Conservation (phyloP, 2,329 filamentous ascomycete genomes). For the Drechslerella dactyloides region DNA sequence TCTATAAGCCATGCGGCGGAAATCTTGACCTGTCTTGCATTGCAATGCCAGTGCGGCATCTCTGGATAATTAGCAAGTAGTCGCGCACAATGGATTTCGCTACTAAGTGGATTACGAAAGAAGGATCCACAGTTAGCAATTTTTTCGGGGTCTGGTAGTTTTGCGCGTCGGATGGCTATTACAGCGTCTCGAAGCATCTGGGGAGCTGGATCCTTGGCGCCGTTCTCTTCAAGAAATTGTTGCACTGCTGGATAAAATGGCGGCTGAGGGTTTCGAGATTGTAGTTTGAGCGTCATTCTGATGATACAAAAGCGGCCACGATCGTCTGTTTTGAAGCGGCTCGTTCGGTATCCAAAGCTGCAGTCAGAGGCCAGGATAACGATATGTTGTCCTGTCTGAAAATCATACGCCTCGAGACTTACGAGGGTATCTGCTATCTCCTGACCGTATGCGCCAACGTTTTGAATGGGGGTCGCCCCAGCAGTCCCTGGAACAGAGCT, state of each 20-base stretch:
- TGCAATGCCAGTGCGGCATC: slow-evolving; percentile 13
- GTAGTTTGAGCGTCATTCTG: slow-evolving; percentile 10
- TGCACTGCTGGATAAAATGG: slow-evolving; percentile 23
- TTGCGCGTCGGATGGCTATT: slow-evolving; percentile 22
- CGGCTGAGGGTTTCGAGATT: slow-evolving; percentile 1
- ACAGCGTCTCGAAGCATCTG: slow-evolving; percentile 17
- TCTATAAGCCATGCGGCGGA: slow-evolving; percentile 31
- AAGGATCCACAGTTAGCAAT: slow-evolving; percentile 35
- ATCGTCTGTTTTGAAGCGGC: slow-evolving; percentile 18
- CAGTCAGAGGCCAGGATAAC: slow-evolving; percentile 7
- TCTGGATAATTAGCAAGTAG: neutral
- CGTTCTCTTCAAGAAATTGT: slow-evolving; percentile 3
- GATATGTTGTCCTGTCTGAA: slow-evolving; percentile 1
- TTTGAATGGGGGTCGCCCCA: slow-evolving; percentile 27
- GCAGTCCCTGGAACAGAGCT: slow-evolving; percentile 28
- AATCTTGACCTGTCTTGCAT: slow-evolving; percentile 10
- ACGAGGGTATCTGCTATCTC: slow-evolving; percentile 25
- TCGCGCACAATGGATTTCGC: slow-evolving; percentile 4
- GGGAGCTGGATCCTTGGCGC: slow-evolving; percentile 2
- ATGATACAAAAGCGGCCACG: slow-evolving; percentile 25
- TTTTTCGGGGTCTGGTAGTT: slow-evolving; percentile 22
- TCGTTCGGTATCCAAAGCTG: slow-evolving; percentile 27
- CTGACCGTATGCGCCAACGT: slow-evolving; percentile 31
- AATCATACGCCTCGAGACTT: slow-evolving; percentile 17
- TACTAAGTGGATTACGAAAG: slow-evolving; percentile 25